These are phyloP conservation scores for Leishmania martiniquensis DNA, from an alignment of 208 protist genomes.

Conservation along the genomic window DNA sequence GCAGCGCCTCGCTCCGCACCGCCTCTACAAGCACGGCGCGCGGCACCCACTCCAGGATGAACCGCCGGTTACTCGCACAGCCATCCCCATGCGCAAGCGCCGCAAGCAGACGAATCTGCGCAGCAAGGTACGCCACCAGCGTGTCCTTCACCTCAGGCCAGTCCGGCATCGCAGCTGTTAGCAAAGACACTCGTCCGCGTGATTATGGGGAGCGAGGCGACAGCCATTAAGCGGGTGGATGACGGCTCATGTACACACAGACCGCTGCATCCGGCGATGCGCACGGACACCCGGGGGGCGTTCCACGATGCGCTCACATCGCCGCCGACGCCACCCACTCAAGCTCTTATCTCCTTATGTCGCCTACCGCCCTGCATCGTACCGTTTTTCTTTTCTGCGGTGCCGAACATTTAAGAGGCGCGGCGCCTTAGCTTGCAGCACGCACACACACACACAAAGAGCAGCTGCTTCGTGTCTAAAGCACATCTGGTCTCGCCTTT, in stretches of 20 bases:
- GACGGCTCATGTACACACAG: no score
- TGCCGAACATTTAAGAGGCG: not conserved
- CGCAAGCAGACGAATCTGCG: constrained; percentile 38
- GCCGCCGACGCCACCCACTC: not conserved
- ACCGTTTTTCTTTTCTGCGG: no score
- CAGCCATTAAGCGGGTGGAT: no score
- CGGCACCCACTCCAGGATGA: constrained; percentile 41
- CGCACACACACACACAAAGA: not conserved
- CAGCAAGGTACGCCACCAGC: constrained; percentile 40
- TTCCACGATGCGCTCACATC: no score
- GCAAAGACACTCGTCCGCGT: no score
- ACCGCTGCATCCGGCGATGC: no score
- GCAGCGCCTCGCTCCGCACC: constrained; percentile 30
- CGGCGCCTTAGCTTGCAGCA: not conserved
- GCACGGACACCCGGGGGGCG: no score
- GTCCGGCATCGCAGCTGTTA: constrained; percentile 31
- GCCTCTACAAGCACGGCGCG: constrained; percentile 29
- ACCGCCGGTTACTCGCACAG: constrained; percentile 4
- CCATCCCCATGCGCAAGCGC: constrained; percentile 37
- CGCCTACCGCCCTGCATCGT: no score
- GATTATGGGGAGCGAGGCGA: no score
- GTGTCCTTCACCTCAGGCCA: constrained; percentile 39
- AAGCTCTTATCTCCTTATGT: no score
- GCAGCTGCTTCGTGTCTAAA: not conserved
- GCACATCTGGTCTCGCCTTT: not conserved